These are phyloP conservation scores for Telopea speciosissima DNA, from an alignment of 177 flowering plant species.

Conservation along the genomic window DNA sequence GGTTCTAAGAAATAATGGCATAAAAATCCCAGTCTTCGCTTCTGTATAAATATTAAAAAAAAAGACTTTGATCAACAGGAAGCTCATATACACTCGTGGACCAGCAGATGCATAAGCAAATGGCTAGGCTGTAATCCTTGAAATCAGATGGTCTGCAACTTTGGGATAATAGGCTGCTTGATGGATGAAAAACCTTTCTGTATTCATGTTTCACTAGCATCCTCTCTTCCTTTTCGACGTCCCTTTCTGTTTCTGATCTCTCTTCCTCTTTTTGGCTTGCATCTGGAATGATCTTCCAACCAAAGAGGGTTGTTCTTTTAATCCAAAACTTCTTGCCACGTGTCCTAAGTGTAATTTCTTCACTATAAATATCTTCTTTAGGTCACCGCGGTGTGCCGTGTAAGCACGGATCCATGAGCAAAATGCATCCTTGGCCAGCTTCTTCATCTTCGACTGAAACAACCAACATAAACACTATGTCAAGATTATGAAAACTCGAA, in stretches of 20 bases:
- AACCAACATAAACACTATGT: slow-evolving; percentile 8
- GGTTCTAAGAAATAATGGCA: too few relatives aligned
- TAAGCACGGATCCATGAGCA: slow-evolving; percentile 94
- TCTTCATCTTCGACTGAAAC: slow-evolving; percentile 45
- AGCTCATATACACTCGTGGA: background rate
- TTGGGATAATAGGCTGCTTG: background rate
- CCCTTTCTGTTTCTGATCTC: slow-evolving; percentile 43
- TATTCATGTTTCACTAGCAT: slow-evolving; percentile 19
- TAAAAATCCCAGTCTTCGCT: too few relatives aligned
- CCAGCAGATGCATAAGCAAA: background rate
- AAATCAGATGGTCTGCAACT: background rate
- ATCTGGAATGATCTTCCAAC: slow-evolving; percentile 61
- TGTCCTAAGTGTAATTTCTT: slow-evolving; percentile 94
- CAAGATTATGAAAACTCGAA: background rate
- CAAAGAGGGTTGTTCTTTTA: slow-evolving; percentile 85
- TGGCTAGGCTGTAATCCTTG: background rate
- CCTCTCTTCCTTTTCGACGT: slow-evolving; percentile 35
- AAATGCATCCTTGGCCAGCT: slow-evolving; percentile 73
- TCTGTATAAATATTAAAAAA: too few relatives aligned
- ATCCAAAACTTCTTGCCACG: slow-evolving; percentile 85
- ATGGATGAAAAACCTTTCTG: background rate
- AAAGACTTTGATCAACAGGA: background rate
- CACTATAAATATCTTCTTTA: slow-evolving; percentile 77
- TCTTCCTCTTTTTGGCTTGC: slow-evolving; percentile 69
- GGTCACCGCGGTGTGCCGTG: slow-evolving; percentile 90